Evolutionary conservation across 2,329 filamentous ascomycete species (phyloP).

Genomic region (Podosphaera fusca): DNA sequence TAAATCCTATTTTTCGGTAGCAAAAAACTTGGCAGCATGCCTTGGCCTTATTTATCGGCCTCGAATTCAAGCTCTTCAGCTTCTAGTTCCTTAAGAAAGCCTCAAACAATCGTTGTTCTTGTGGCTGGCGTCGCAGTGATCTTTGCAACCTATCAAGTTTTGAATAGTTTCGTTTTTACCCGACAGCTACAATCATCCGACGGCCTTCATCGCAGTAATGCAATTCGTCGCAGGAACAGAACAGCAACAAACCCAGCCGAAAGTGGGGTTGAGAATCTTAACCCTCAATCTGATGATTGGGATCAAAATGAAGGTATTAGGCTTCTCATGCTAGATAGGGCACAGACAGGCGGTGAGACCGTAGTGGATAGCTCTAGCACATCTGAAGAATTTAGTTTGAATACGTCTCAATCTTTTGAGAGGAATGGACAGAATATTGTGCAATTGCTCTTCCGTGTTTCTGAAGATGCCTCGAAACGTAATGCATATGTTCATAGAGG

Average conservation of each 20-base stretch:
- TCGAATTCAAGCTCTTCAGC: slow-evolving; percentile 21
- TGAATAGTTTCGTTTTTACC: slow-evolving; percentile 19
- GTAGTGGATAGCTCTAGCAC: slow-evolving; percentile 13
- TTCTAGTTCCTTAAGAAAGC: slow-evolving; percentile 26
- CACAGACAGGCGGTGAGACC: slow-evolving; percentile 15
- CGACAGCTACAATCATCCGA: slow-evolving; percentile 8
- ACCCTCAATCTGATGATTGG: slow-evolving; percentile 8
- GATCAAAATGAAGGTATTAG: slow-evolving; percentile 16
- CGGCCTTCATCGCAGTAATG: slow-evolving; percentile 40
- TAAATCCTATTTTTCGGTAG: too few relatives aligned
- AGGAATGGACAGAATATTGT: slow-evolving; percentile 55
- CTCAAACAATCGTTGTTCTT: slow-evolving; percentile 30
- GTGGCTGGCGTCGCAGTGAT: slow-evolving; percentile 31
- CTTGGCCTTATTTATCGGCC: slow-evolving; percentile 7
- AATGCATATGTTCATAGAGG: slow-evolving; percentile 84
- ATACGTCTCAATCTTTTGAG: slow-evolving; percentile 17
- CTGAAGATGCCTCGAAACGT: slow-evolving; percentile 70
- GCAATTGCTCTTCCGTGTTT: slow-evolving; percentile 71
- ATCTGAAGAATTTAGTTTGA: slow-evolving; percentile 10
- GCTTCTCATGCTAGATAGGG: slow-evolving; percentile 7
- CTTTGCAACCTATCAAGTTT: slow-evolving; percentile 35
- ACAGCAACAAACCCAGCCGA: slow-evolving; percentile 3
- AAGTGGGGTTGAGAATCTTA: slow-evolving; percentile 2
- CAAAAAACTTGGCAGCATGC: background rate
- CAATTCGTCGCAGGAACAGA: slow-evolving; percentile 29